Conservation (phyloP, 371 early-diverging fungal species). For the Quaeritorhiza haematococci region DNA sequence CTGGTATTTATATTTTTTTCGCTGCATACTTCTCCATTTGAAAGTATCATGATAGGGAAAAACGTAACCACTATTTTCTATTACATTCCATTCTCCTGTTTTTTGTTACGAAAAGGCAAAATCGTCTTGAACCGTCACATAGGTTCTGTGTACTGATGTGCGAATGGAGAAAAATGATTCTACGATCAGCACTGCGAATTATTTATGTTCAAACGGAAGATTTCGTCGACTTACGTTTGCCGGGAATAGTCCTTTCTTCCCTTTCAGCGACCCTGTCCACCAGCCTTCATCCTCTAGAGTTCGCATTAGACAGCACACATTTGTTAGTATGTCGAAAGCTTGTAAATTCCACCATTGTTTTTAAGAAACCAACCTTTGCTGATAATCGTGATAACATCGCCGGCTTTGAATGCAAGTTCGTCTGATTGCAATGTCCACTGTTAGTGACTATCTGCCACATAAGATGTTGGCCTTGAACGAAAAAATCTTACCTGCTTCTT, state of each 20-base stretch:
- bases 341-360: neutral
- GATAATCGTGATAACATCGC: conserved; percentile 40
- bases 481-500: conserved; percentile 29
- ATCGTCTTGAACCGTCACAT: too few relatives aligned
- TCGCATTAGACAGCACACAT: neutral
- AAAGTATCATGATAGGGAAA: neutral
- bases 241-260: conserved; percentile 80
- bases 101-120: too few relatives aligned
- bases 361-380: conserved; percentile 34
- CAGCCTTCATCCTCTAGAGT: conserved; percentile 35
- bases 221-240: too few relatives aligned
- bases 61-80: too few relatives aligned
- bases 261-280: conserved; percentile 59
- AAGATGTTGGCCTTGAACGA: neutral
- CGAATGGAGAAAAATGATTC: too few relatives aligned
- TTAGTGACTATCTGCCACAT: conserved; percentile 2
- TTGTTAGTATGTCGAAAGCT: neutral
- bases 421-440: conserved; percentile 10
- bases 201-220: too few relatives aligned
- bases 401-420: conserved; percentile 42
- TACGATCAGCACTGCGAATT: too few relatives aligned
- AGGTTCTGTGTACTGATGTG: too few relatives aligned
- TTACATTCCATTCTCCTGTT: too few relatives aligned
- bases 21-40: too few relatives aligned
- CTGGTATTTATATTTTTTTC: too few relatives aligned